Conservation (phyloP, 2,329 filamentous ascomycete species). For the Intubia oerlemansii region DNA sequence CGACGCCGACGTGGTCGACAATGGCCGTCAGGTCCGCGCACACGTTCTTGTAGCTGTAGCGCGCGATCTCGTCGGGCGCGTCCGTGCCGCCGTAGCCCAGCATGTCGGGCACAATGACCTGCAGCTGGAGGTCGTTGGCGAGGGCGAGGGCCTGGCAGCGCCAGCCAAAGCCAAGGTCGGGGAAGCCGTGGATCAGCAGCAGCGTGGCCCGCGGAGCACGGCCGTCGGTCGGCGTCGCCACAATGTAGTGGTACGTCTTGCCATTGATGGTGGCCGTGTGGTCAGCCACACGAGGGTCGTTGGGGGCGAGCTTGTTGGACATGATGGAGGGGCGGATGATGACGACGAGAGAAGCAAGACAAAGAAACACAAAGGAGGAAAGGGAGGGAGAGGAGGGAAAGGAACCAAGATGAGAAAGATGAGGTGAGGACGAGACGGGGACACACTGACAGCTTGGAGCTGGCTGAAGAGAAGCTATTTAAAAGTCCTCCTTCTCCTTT, state of each 20-base stretch:
- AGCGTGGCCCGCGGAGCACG: conserved; percentile 12
- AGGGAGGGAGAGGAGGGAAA: too few relatives aligned
- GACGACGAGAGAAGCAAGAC: too few relatives aligned
- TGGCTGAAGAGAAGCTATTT: too few relatives aligned
- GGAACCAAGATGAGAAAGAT: too few relatives aligned
- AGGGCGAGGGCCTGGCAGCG: conserved; percentile 70
- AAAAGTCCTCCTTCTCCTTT: too few relatives aligned
- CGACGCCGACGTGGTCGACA: conserved; percentile 33
- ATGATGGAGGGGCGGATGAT: too few relatives aligned
- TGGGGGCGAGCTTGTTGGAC: too few relatives aligned
- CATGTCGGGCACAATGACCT: conserved; percentile 69
- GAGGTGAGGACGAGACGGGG: too few relatives aligned
- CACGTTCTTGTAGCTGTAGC: conserved; percentile 53
- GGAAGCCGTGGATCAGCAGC: conserved; percentile 50
- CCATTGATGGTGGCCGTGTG: conserved; percentile 43
- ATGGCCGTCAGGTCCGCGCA: conserved; percentile 58
- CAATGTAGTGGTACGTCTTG: conserved; percentile 46
- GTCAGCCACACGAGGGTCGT: conserved; percentile 45
- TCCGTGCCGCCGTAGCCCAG: conserved; percentile 68
- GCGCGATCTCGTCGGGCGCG: conserved; percentile 35
- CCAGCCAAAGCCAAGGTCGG: conserved; percentile 71
- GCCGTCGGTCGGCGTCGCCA: conserved; percentile 24
- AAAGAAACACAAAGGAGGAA: too few relatives aligned
- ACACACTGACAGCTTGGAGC: too few relatives aligned
- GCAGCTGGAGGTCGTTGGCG: conserved; percentile 44